Percentiles rank a stretch among this genome's conserved stretches.
phyloP scores from a whole-genome alignment of 2,329 filamentous ascomycete species.

The Aspergillus sp. region DNA sequence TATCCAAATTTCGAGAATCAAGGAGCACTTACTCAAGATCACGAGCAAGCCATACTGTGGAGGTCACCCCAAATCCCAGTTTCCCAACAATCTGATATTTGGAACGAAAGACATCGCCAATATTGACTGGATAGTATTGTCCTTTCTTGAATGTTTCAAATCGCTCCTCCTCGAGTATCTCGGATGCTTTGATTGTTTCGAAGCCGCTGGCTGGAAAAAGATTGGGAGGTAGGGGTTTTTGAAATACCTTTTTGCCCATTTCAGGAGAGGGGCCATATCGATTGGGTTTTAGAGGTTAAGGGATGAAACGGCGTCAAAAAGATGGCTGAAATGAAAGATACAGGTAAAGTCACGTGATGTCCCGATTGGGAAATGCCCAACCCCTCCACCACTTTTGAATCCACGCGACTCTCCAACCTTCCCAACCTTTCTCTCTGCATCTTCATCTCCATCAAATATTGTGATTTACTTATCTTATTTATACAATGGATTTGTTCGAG shows the following conservation, averaged over 20 bases:
- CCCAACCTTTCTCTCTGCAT: too few species aligned
- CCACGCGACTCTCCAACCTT: too few species aligned
- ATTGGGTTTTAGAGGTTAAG: too few species aligned
- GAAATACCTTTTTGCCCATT: constrained; percentile 14
- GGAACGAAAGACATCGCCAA: constrained; percentile 23
- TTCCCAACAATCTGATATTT: constrained; percentile 25
- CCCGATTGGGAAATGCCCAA: too few species aligned
- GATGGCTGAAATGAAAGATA: too few species aligned
- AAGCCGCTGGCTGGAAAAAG: constrained; percentile 17
- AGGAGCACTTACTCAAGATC: constrained; percentile 18
- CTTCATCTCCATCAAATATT: too few species aligned
- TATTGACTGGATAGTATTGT: constrained; percentile 26
- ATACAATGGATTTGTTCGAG: too few species aligned
- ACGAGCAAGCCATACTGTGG: constrained; percentile 26
- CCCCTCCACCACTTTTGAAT: too few species aligned
- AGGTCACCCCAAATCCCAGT: constrained; percentile 24
- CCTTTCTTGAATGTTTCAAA: constrained; percentile 19
- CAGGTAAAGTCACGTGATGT: too few species aligned
- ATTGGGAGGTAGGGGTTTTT: constrained; percentile 11
- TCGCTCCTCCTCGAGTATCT: constrained; percentile 21
- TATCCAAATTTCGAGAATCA: background rate
- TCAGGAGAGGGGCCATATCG: constrained; percentile 13
- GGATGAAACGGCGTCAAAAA: too few species aligned
- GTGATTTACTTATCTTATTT: too few species aligned
- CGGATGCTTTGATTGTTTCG: constrained; percentile 9